phyloP scores from a whole-genome alignment of 495 filamentous ascomycete species.

The Staphylotrichum tortipilum region DNA sequence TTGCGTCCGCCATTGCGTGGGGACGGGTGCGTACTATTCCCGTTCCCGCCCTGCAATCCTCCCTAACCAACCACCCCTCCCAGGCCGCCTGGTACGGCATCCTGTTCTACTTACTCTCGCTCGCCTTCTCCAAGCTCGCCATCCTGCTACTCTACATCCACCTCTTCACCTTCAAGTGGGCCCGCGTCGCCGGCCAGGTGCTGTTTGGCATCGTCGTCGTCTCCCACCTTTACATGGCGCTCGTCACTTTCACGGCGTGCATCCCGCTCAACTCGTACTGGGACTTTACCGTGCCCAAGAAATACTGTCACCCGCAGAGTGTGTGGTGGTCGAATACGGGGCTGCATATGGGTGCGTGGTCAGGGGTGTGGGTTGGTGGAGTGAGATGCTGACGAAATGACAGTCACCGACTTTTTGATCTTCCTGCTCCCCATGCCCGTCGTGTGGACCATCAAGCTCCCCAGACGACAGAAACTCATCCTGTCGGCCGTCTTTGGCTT shows the following conservation, averaged over 20 bases:
- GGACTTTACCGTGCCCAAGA: slow-evolving; percentile 17
- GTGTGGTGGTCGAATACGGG: slow-evolving; percentile 29
- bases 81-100: slow-evolving; percentile 26
- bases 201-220: slow-evolving; percentile 20
- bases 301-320: slow-evolving; percentile 21
- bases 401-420: slow-evolving; percentile 29
- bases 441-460: slow-evolving; percentile 31
- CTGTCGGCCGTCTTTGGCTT: slow-evolving; percentile 29
- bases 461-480: slow-evolving; percentile 24
- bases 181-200: slow-evolving; percentile 22
- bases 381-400: not conserved
- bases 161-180: slow-evolving; percentile 30
- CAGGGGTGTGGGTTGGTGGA: no score
- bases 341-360: slow-evolving; percentile 21
- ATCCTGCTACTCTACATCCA: slow-evolving; percentile 33
- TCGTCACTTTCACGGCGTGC: slow-evolving; percentile 21
- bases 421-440: slow-evolving; percentile 30
- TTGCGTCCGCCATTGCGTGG: slow-evolving; percentile 13
- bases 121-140: slow-evolving; percentile 29
- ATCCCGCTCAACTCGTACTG: slow-evolving; percentile 26
- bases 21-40: slow-evolving; percentile 19
- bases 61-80: no score
- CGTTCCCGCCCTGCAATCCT: not conserved
- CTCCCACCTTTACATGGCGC: slow-evolving; percentile 18
- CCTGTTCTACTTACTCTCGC: slow-evolving; percentile 20